These are phyloP conservation scores for Claviceps purpurea DNA, from an alignment of 2,329 filamentous ascomycete species.

Conservation along the genomic window DNA sequence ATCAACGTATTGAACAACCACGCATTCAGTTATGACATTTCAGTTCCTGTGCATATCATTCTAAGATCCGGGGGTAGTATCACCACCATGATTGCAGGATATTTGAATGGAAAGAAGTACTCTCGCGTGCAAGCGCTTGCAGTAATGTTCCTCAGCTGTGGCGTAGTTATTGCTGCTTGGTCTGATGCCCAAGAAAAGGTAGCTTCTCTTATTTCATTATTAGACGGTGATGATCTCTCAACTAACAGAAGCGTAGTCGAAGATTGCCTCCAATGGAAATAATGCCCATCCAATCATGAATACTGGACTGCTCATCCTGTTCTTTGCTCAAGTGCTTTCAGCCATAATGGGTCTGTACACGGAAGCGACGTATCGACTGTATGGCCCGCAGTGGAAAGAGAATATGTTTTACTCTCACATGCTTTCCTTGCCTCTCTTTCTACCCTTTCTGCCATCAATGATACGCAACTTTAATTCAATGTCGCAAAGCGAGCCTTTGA, in stretches of 20 bases:
- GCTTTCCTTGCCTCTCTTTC: conserved; percentile 62
- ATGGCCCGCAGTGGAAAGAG: conserved; percentile 87
- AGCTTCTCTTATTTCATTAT: conserved; percentile 11
- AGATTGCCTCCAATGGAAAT: background rate
- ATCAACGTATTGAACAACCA: conserved; percentile 97
- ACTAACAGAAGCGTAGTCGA: background rate
- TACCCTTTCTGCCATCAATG: conserved; percentile 57
- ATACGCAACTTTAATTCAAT: conserved; percentile 50
- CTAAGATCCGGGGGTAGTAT: conserved; percentile 89
- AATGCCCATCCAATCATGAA: conserved; percentile 19
- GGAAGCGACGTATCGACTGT: conserved; percentile 73
- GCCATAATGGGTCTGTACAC: conserved; percentile 94
- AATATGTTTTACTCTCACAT: conserved; percentile 88
- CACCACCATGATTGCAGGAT: conserved; percentile 87
- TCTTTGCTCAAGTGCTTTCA: conserved; percentile 77
- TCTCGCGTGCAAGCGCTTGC: conserved; percentile 66
- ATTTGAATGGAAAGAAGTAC: conserved; percentile 73
- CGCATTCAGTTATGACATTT: conserved; percentile 94
- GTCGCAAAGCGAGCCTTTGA: conserved; percentile 47
- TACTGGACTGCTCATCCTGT: conserved; percentile 67
- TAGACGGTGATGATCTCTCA: background rate
- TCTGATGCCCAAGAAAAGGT: conserved; percentile 81
- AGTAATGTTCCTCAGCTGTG: conserved; percentile 70
- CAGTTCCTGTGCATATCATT: conserved; percentile 93
- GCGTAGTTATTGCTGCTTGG: conserved; percentile 78